Evolutionary conservation across 106 monocot species (phyloP), one percentile per base, ranked within the genome.

Genomic region (Dioscorea alata): DNA sequence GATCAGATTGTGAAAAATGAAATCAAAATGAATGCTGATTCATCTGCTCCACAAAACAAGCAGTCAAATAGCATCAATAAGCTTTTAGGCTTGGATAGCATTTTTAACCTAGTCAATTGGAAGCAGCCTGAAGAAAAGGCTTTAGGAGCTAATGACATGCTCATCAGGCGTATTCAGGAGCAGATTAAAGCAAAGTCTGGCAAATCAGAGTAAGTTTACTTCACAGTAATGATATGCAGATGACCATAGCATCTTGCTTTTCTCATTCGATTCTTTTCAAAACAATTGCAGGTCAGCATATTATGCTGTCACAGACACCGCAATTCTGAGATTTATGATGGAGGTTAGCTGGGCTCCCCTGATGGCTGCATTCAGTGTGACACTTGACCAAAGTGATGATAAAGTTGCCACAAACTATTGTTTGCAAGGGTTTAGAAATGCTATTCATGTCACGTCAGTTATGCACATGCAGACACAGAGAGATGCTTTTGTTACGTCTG

Each of bases 341-440:
- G 99, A 99, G 70, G 84, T 83, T 78, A 93, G 93, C 74, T 93
- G 99, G 99, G 99, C 99, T 31, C 99, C 99, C 2, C 81, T 99
- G 99, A 80, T 99, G 99, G 99, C 93, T 81, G 99, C 99, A 66
- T 93, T 99, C 69, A 99, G 99, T 81, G 79, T 99, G 71, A 99
- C 87, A 22, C 87, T 99, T 72, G 99, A 99, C 70, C 90, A 88
- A 68, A 90, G 90, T 82, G 93, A 88, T 73, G 90, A 90, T 50
- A 89, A 78, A 70, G 67, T 73, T 66, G 90, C 90, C 14, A 81
- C 92, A 60, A 81, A 78, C 9, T 77, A 83, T 60, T 93, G 93
- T 67, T 74, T 99, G 68, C 82, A 87, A 57, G 99, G 99, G 28
- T 93, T 90, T 50, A 78, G 99, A 56, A 79, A 73, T 80, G 87